Base-by-base conservation (phyloP, 805 yeast species). In the Metschnikowia similis region DNA sequence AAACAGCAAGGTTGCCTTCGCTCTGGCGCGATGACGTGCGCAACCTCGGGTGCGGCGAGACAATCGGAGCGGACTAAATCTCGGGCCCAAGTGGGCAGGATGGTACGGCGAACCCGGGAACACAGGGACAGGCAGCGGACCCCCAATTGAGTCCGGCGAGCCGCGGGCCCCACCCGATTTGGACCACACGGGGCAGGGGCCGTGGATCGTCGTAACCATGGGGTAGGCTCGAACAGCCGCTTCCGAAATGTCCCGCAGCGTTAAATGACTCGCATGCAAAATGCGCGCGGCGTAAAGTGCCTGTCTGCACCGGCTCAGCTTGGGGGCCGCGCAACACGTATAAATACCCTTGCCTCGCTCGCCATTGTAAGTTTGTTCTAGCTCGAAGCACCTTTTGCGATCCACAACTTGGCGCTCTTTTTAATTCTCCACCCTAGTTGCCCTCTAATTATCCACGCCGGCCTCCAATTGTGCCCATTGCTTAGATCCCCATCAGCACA, bases 231-330 rank as follows among this genome's bases (percentile, higher is more conserved):
- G 16, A 16, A 17, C 27, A n/a, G 40, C 39, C 46, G 40, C 32
- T 43, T 27, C 46, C 46, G 46, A 43, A 32, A 17, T 36, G 37
- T 43, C 31, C 46, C 40, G 46, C 13, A 31, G 27, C 21, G 46
- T 26, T 35, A 43, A 35, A 35, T 43, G 34, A 43, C 46, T 41
- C 45, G 45, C 45, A 41, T 41, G 45, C 34, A 39, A 41, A 21
- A 41, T 41, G 45, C 45, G 31, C 37, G 26, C 45, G 45, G 45
- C 45, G 45, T 41, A 34, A 41, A 32, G 30, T 26, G 30, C 27
- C 21, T 6, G 37, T 26, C 37, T 34, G 14, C 29, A 39, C 42
- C 42, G 42, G 32, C 34, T 29, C 34, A 39, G 34, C 42, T 14
- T 39, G 27, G 4, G 21, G 29, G 29, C 42, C 42, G 42, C 42